Conservation (phyloP, 495 filamentous ascomycete species). For the Neurospora pannonica region DNA sequence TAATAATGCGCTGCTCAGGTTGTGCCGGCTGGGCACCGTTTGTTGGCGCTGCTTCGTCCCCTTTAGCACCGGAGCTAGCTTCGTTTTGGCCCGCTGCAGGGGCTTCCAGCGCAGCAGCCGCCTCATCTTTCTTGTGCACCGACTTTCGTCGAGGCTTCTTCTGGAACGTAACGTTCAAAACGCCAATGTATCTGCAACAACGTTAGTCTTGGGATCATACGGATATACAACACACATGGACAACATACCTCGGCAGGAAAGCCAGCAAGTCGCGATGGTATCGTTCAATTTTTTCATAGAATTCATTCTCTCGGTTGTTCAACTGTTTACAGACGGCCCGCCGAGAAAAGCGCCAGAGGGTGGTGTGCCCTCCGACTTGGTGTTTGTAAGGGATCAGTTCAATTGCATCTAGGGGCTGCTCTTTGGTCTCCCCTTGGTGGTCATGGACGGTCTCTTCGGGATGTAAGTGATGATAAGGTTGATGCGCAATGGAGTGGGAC, state of each 20-base stretch:
- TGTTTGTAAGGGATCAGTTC: conserved; percentile 95
- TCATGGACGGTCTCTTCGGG: conserved; percentile 37
- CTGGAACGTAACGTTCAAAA: conserved; percentile 92
- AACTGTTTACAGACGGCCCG: conserved; percentile 96
- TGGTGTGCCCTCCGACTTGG: conserved; percentile 94
- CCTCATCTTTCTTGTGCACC: conserved; percentile 35
- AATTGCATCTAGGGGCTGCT: conserved; percentile 72
- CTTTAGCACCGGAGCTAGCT: conserved; percentile 3
- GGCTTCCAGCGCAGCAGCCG: conserved; percentile 9
- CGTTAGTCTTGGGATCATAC: conserved; percentile 8
- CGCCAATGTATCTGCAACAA: conserved; percentile 75
- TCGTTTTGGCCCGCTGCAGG: conserved; percentile 2
- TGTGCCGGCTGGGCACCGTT: conserved; percentile 6
- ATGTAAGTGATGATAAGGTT: not conserved
- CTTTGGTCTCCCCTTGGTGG: conserved; percentile 35
- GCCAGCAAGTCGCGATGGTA: conserved; percentile 80
- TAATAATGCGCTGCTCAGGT: conserved; percentile 54
- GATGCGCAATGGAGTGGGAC: conserved; percentile 27
- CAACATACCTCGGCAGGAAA: conserved; percentile 81
- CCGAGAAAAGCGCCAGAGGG: conserved; percentile 88
- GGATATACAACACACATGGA: not conserved
- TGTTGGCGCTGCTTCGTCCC: conserved; percentile 3
- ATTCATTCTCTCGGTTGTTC: conserved; percentile 95
- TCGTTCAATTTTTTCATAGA: conserved; percentile 90
- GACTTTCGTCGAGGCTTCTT: conserved; percentile 67